A percentile compares a stretch with the other conserved stretches of the same genome.
Conservation (phyloP, 164 flowering plant genomes). For the Berberis thunbergii region DNA sequence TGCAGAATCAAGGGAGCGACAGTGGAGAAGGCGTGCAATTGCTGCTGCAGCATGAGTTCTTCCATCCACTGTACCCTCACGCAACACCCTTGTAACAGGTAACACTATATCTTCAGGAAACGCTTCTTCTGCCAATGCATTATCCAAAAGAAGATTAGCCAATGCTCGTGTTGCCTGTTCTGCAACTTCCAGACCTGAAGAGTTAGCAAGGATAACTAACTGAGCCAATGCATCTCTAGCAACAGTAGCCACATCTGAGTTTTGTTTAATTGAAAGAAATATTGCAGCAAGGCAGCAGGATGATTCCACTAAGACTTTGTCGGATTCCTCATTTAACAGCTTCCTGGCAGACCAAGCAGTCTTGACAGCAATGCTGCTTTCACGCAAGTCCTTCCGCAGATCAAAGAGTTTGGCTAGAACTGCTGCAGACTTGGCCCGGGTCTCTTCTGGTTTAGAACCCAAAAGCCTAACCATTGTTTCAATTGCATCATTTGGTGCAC, state of each 20-base stretch:
- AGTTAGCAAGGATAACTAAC: constrained; percentile 60
- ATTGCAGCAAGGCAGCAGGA: constrained; percentile 85
- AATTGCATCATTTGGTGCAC: constrained; percentile 94
- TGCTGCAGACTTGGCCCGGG: constrained; percentile 86
- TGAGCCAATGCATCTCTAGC: constrained; percentile 68
- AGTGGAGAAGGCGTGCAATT: constrained; percentile 68
- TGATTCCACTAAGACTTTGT: constrained; percentile 53
- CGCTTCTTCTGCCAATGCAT: constrained; percentile 60
- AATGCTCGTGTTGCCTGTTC: constrained; percentile 86
- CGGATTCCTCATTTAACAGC: constrained; percentile 66
- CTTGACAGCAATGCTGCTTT: constrained; percentile 71
- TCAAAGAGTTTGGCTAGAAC: constrained; percentile 81
- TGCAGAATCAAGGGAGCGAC: constrained; percentile 42
- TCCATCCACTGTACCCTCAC: constrained; percentile 68
- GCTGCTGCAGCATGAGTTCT: constrained; percentile 93
- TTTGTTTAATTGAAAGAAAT: constrained; percentile 80
- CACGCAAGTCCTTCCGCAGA: constrained; percentile 81
- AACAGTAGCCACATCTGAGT: constrained; percentile 67
- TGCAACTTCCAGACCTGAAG: constrained; percentile 67
- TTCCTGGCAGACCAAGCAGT: constrained; percentile 57
- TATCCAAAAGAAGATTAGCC: constrained; percentile 79
- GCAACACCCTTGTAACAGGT: constrained; percentile 81
- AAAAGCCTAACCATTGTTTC: constrained; percentile 84
- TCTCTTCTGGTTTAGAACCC: constrained; percentile 75
- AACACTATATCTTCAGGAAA: constrained; percentile 64